Percentiles rank a stretch among this genome's conserved stretches.
Conservation (phyloP, 345 rosid genomes). For the Erucastrum elatum region DNA sequence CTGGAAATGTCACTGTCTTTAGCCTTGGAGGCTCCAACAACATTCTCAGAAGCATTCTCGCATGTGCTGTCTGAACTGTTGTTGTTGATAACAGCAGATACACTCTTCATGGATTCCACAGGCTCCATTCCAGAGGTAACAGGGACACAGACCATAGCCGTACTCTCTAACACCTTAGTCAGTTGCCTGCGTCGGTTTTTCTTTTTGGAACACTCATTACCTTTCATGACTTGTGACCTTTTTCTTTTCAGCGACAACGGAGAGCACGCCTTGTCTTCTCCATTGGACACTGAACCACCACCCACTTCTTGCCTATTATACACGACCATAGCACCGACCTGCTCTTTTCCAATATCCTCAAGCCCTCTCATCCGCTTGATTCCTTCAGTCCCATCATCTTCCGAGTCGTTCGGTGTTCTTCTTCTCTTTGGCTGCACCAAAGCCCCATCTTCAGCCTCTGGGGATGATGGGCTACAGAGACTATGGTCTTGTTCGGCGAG, state of each 20-base stretch:
- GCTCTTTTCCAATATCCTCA: slow-evolving; percentile 76
- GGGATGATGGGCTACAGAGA: slow-evolving; percentile 41
- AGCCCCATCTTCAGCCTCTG: slow-evolving; percentile 42
- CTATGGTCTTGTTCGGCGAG: slow-evolving; percentile 47
- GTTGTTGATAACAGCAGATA: slow-evolving; percentile 48
- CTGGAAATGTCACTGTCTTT: slow-evolving; percentile 60
- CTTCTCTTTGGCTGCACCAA: slow-evolving; percentile 59
- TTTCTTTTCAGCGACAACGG: slow-evolving; percentile 55
- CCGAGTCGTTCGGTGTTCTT: slow-evolving; percentile 92
- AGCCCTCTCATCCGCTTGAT: slow-evolving; percentile 97
- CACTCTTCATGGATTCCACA: slow-evolving; percentile 58
- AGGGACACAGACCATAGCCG: slow-evolving; percentile 78
- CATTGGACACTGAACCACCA: slow-evolving; percentile 53
- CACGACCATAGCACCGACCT: slow-evolving; percentile 38
- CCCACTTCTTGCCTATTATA: slow-evolving; percentile 43
- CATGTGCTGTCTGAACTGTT: slow-evolving; percentile 73
- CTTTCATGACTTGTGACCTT: slow-evolving; percentile 64
- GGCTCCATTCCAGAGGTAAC: slow-evolving; percentile 54
- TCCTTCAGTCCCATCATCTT: slow-evolving; percentile 96
- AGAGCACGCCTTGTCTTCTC: slow-evolving; percentile 47
- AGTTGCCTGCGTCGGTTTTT: slow-evolving; percentile 78
- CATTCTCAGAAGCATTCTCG: slow-evolving; percentile 60
- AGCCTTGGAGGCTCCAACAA: slow-evolving; percentile 51
- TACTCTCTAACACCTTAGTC: slow-evolving; percentile 89
- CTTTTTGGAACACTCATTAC: slow-evolving; percentile 63